phyloP scores from a whole-genome alignment of 1,139 yeast species.

The Kodamaea sp. region DNA sequence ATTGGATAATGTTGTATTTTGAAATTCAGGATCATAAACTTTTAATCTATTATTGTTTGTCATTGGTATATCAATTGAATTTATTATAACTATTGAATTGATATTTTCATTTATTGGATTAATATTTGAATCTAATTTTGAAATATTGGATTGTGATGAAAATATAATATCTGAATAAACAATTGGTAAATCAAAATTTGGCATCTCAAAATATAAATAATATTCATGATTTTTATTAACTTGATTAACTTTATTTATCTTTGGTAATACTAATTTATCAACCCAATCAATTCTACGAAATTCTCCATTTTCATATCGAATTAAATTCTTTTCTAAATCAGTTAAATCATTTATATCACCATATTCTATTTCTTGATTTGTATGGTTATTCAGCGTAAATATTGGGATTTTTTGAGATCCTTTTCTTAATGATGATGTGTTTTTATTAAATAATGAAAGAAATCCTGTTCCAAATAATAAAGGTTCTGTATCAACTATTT shows the following conservation, averaged over 20 bases:
- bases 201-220: slow-evolving; percentile 63
- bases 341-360: slow-evolving; percentile 23
- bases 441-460: slow-evolving; percentile 53
- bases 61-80: slow-evolving; percentile 35
- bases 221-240: slow-evolving; percentile 28
- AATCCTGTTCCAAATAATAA: slow-evolving; percentile 57
- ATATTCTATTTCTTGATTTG: slow-evolving; percentile 16
- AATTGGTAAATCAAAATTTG: slow-evolving; percentile 75
- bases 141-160: slow-evolving; percentile 5
- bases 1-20: slow-evolving; percentile 8
- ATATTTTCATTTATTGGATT: slow-evolving; percentile 6
- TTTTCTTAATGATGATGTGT: slow-evolving; percentile 27
- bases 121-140: slow-evolving; percentile 14
- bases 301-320: slow-evolving; percentile 68
- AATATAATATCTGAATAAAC: slow-evolving; percentile 62
- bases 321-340: slow-evolving; percentile 51
- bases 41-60: slow-evolving; percentile 16
- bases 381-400: slow-evolving; percentile 4
- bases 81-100: slow-evolving; percentile 28
- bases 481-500: slow-evolving; percentile 51
- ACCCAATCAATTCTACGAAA: slow-evolving; percentile 67
- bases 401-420: slow-evolving; percentile 41
- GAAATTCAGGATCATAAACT: slow-evolving; percentile 42
- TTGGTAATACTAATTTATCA: slow-evolving; percentile 62
- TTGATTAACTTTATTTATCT: slow-evolving; percentile 28